A percentile compares a stretch with the other conserved stretches of the same genome.
Conservation (phyloP, 176 grass and related monocot genomes). For the Phoenix roebelenii region DNA sequence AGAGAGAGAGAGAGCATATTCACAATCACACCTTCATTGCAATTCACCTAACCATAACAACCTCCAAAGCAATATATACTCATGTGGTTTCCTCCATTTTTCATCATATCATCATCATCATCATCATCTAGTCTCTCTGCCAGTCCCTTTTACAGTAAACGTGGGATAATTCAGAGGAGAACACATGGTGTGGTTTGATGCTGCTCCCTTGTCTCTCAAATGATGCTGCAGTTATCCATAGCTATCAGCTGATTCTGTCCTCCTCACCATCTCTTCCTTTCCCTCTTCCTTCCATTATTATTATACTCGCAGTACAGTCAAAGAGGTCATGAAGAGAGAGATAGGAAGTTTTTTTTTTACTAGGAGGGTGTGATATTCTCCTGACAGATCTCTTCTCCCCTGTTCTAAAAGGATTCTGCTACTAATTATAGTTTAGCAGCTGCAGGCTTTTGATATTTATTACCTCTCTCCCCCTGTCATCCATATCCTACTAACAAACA, state of each 20-base stretch:
- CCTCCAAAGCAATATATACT: constrained; percentile 26
- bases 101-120: constrained; percentile 4
- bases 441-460: constrained; percentile 34
- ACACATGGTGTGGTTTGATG: constrained; percentile 25
- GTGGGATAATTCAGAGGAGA: constrained; percentile 13
- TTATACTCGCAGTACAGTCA: constrained; percentile 28
- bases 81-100: constrained; percentile 1
- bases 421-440: constrained; percentile 23
- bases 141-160: constrained; percentile 16
- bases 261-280: constrained; percentile 4
- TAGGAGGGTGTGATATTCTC: constrained; percentile 1
- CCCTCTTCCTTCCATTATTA: constrained; percentile 15
- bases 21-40: constrained; percentile 48
- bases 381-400: constrained; percentile 14
- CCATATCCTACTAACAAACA: background rate
- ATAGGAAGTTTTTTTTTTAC: background rate
- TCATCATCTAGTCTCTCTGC: constrained; percentile 16
- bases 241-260: constrained; percentile 54
- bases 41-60: constrained; percentile 60
- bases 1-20: background rate
- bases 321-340: constrained; percentile 28
- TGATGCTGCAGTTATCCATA: constrained; percentile 82
- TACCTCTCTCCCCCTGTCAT: constrained; percentile 8
- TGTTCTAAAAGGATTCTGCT: constrained; percentile 24
- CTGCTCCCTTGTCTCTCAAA: constrained; percentile 8